A percentile compares a stretch with the other conserved stretches of the same genome.
Evolutionary conservation across 108 stramenopile genomes (phyloP).

Genomic region (Fragilaria crotonensis): DNA sequence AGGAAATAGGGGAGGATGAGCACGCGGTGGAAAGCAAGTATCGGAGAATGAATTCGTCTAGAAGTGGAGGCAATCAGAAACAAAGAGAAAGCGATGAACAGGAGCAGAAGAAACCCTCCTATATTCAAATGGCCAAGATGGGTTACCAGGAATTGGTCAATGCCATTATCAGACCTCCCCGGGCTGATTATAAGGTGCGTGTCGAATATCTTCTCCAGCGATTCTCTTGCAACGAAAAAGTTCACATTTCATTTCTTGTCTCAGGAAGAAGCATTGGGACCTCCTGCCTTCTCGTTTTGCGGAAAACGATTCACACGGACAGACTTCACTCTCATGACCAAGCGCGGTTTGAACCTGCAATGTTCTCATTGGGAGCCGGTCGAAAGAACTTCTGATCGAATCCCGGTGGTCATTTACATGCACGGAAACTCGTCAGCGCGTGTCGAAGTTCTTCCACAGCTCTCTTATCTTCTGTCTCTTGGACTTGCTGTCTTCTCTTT

Average conservation of each 20-base stretch:
- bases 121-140: slow-evolving; percentile 73
- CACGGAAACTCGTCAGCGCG: slow-evolving; percentile 90
- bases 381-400: slow-evolving; percentile 65
- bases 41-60: slow-evolving; percentile 3
- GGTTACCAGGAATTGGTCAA: slow-evolving; percentile 93
- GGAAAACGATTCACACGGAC: slow-evolving; percentile 86
- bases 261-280: slow-evolving; percentile 75
- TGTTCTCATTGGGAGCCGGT: slow-evolving; percentile 97
- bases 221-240: slow-evolving; percentile 1
- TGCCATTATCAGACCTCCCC: slow-evolving; percentile 97
- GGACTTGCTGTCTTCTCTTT: slow-evolving; percentile 95
- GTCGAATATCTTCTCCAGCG: slow-evolving; percentile 7
- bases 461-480: slow-evolving; percentile 81
- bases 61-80: slow-evolving; percentile 13
- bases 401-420: slow-evolving; percentile 87
- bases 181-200: slow-evolving; percentile 83
- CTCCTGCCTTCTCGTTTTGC: slow-evolving; percentile 79
- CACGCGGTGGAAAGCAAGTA: neutral
- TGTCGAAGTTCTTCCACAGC: slow-evolving; percentile 83
- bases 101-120: slow-evolving; percentile 41
- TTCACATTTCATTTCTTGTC: slow-evolving; percentile 4
- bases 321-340: slow-evolving; percentile 89
- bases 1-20: neutral
- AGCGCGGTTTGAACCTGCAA: slow-evolving; percentile 77
- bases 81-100: slow-evolving; percentile 20